phyloP scores from a whole-genome alignment of 78 protist species.

The slime mould (Dictyostelium discoideum) region DNA sequence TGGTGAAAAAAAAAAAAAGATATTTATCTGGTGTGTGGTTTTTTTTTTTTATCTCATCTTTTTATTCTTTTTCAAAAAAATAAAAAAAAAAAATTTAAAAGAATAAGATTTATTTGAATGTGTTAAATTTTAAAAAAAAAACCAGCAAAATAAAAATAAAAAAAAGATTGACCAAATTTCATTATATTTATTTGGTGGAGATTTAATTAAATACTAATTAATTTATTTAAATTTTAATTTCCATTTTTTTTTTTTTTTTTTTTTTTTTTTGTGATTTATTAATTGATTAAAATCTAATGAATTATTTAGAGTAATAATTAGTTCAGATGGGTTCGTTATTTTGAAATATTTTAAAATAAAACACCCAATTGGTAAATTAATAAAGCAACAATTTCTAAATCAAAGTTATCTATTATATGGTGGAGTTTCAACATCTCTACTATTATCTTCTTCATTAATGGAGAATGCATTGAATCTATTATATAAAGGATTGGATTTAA shows the following conservation, averaged over 20 bases:
- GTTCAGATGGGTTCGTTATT: constrained; percentile 21
- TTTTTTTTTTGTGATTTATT: background rate
- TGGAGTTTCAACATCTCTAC: background rate
- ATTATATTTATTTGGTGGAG: no score
- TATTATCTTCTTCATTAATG: background rate
- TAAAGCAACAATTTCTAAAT: constrained; percentile 12
- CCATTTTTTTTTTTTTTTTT: no score
- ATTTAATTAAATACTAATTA: background rate
- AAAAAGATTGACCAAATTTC: background rate
- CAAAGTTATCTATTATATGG: constrained; percentile 6
- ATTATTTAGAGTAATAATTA: constrained; percentile 24
- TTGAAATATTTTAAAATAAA: constrained; percentile 22
- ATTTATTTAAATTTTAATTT: background rate
- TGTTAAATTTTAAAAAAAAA: background rate
- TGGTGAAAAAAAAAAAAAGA: background rate
- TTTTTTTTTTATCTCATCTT: no score
- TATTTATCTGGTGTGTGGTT: no score
- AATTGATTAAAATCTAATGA: background rate
- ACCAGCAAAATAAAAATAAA: background rate
- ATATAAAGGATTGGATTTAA: constrained; percentile 18
- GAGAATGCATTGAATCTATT: constrained; percentile 6
- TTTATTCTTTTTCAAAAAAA: no score
- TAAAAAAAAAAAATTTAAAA: no score
- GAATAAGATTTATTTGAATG: background rate
- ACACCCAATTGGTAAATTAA: constrained; percentile 37